phyloP scores from a whole-genome alignment of 2,329 filamentous ascomycete genomes.

The Colletotrichum orbiculare region DNA sequence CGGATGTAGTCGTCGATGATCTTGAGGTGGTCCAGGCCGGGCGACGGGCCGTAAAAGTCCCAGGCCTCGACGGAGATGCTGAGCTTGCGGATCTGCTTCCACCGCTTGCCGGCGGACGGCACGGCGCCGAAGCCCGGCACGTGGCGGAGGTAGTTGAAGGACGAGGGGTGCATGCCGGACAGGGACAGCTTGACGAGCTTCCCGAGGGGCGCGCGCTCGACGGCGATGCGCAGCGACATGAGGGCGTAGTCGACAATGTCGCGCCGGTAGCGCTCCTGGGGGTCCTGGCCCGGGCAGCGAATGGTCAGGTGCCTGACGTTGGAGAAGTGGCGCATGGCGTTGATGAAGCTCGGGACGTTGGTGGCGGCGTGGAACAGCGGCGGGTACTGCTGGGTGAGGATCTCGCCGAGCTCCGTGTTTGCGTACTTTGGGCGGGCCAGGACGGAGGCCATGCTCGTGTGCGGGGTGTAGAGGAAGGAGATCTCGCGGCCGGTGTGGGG shows the following conservation, averaged over 20 bases:
- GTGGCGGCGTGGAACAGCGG: conserved; percentile 90
- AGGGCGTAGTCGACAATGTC: conserved; percentile 89
- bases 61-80: conserved; percentile 78
- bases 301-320: conserved; percentile 81
- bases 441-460: conserved; percentile 71
- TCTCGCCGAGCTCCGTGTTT: conserved; percentile 80
- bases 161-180: conserved; percentile 77
- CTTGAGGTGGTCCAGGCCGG: conserved; percentile 76
- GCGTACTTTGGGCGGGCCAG: conserved; percentile 81
- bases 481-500: conserved; percentile 81
- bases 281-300: conserved; percentile 78
- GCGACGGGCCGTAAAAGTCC: conserved; percentile 69
- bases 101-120: conserved; percentile 77
- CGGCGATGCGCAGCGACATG: conserved; percentile 84
- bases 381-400: conserved; percentile 87
- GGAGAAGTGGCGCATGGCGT: conserved; percentile 74
- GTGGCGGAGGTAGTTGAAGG: conserved; percentile 82
- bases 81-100: conserved; percentile 81
- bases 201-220: conserved; percentile 77
- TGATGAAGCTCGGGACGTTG: conserved; percentile 86
- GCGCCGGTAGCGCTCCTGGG: conserved; percentile 76
- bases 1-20: conserved; percentile 85
- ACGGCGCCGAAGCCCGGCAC: conserved; percentile 79
- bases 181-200: conserved; percentile 78
- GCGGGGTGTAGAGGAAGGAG: conserved; percentile 84